Percentiles rank a stretch among this genome's conserved stretches.
Conservation (phyloP, 495 filamentous ascomycete species). For the Halenospora varia region DNA sequence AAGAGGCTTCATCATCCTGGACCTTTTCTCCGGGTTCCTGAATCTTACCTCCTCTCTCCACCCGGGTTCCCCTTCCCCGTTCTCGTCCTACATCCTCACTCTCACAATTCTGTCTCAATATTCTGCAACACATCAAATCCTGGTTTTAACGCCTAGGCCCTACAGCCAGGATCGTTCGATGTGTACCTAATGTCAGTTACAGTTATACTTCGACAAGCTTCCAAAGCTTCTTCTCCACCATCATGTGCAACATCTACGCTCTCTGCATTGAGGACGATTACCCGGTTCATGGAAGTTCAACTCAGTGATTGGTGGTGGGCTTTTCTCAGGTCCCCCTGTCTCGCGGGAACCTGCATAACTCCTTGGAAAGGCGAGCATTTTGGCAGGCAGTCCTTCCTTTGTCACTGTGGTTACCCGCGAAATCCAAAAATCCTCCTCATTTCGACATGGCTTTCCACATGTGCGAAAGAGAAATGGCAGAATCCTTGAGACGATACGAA, state of each 20-base stretch:
- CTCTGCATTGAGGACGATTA: background rate
- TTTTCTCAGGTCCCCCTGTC: background rate
- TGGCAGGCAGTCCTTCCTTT: slow-evolving; percentile 10
- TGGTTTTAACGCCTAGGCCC: background rate
- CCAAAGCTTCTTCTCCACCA: background rate
- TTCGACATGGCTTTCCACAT: slow-evolving; percentile 17
- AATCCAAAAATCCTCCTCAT: slow-evolving; percentile 16
- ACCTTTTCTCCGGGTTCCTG: background rate
- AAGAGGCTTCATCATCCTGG: background rate
- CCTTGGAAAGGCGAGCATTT: background rate
- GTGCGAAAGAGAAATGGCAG: slow-evolving; percentile 1
- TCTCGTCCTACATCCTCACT: background rate
- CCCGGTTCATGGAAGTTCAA: slow-evolving; percentile 13
- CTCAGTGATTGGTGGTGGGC: background rate
- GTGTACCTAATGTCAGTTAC: background rate
- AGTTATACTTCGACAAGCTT: background rate
- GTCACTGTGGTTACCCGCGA: slow-evolving; percentile 11
- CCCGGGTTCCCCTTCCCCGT: background rate
- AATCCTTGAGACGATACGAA: slow-evolving; percentile 2
- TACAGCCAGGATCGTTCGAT: background rate
- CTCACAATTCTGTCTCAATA: background rate
- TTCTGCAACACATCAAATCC: background rate
- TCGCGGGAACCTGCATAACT: slow-evolving; percentile 13
- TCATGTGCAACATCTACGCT: background rate
- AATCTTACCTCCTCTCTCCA: background rate